Evolutionary conservation across 192 early-diverging fungal species (phyloP).

Genomic region (Coemansia sp.): DNA sequence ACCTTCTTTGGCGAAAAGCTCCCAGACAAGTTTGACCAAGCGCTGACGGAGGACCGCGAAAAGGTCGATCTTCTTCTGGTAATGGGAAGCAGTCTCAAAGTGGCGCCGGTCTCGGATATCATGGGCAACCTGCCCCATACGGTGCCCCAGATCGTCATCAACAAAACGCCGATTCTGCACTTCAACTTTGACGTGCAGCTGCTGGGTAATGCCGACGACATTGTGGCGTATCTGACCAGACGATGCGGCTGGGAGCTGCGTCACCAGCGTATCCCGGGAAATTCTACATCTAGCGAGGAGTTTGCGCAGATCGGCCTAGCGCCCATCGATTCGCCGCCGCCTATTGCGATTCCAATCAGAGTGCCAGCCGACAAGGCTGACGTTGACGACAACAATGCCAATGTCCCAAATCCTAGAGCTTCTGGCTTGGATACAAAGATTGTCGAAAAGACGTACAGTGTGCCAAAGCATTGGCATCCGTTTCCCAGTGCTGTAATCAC

Average conservation of each 20-base stretch:
- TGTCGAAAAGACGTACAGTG: slow-evolving; percentile 18
- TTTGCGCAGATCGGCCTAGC: slow-evolving; percentile 9
- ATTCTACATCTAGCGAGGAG: slow-evolving; percentile 48
- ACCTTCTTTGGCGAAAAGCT: slow-evolving; percentile 97
- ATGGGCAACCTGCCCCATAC: slow-evolving; percentile 79
- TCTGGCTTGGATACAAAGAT: neutral
- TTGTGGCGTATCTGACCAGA: slow-evolving; percentile 76
- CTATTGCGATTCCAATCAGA: slow-evolving; percentile 14
- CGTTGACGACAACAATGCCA: neutral
- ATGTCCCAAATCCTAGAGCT: neutral
- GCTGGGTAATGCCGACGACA: slow-evolving; percentile 82
- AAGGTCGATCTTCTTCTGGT: slow-evolving; percentile 89
- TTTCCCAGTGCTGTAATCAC: slow-evolving; percentile 49
- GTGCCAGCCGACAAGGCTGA: slow-evolving; percentile 4
- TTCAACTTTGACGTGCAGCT: slow-evolving; percentile 90
- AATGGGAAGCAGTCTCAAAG: slow-evolving; percentile 95
- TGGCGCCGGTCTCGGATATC: slow-evolving; percentile 91
- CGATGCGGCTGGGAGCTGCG: slow-evolving; percentile 75
- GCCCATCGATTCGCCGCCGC: slow-evolving; percentile 11
- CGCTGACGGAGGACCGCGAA: slow-evolving; percentile 70
- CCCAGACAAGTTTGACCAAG: slow-evolving; percentile 76
- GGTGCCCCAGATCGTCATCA: slow-evolving; percentile 92
- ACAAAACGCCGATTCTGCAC: slow-evolving; percentile 83
- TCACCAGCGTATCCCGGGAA: slow-evolving; percentile 68
- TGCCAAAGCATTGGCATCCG: slow-evolving; percentile 50